Evolutionary conservation across 257 asterid species (phyloP).

Genomic region (Scutellaria baicalensis): DNA sequence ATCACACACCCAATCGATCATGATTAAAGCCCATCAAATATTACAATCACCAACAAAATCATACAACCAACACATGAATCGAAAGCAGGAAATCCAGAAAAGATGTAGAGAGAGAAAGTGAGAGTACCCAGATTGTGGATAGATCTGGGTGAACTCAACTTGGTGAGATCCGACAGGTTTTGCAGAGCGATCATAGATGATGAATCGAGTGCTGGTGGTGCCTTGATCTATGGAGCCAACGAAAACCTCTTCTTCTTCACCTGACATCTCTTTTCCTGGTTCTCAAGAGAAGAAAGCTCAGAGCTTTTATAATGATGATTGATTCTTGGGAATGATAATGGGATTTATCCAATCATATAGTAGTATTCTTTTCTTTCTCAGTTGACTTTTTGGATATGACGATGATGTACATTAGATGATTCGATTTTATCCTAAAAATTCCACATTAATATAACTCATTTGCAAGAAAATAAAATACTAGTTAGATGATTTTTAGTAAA

Average conservation of each 20-base stretch:
- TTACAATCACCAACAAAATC: neutral
- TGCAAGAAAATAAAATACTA: too few relatives aligned
- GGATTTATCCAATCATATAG: neutral
- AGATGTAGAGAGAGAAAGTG: neutral
- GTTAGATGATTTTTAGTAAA: too few relatives aligned
- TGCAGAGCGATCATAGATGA: conserved; percentile 69
- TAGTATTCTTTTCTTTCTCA: too few relatives aligned
- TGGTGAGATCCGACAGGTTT: conserved; percentile 76
- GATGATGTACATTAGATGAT: neutral
- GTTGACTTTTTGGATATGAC: neutral
- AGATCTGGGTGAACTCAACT: conserved; percentile 84
- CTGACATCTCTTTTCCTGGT: conserved; percentile 17
- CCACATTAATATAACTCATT: too few relatives aligned
- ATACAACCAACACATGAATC: too few relatives aligned
- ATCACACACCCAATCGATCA: neutral
- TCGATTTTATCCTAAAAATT: too few relatives aligned
- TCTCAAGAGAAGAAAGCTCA: neutral
- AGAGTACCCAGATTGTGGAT: conserved; percentile 76
- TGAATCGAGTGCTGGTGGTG: conserved; percentile 89
- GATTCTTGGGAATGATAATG: neutral
- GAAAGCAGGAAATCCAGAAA: neutral
- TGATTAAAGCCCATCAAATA: neutral
- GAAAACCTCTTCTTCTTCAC: conserved; percentile 33
- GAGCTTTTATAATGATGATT: neutral
- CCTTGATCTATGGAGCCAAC: conserved; percentile 95